Base-by-base conservation (phyloP, 192 early-diverging fungal genomes). In the Entomortierella beljakovae region DNA sequence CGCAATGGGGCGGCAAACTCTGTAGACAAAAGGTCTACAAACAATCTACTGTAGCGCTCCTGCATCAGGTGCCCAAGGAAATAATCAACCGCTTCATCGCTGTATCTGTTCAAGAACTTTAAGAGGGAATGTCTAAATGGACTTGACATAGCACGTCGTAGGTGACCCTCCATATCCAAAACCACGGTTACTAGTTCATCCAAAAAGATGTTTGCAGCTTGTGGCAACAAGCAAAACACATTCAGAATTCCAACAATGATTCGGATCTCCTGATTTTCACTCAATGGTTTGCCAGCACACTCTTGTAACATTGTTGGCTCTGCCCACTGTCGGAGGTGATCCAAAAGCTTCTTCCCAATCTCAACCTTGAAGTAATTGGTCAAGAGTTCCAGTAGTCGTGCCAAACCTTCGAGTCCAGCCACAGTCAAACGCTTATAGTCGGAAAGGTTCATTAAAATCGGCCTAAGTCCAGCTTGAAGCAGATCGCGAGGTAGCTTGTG, bases 351-450 rank as follows among this genome's bases (percentile, higher is more conserved):
- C 62, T 93, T 94, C n/a, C 98, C 97, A 40, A 99, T 97, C 71
- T 99, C 97, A 13, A 95, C 94, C 72, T 98, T 99, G 84, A 99
- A 99, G 80, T 98, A 99, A 80, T 94, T 98, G 26, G 94, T 96
- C 62, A 99, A 75, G 0, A 99, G 86, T 77, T 97, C 93, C 16
- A 99, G 80, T 49, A 99, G 82, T 4, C 97, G 92, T 5, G 96
- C 97, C 35, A 99, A 82, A 1, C 97, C 97, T 53, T 99, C 98
- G 18, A 99, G 80, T 32, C 94, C 95, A 28, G 92, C 87, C 15
- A 99, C 97, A 8, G 94, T 97, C 58, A 99, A 81, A 23, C 92
- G 89, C 71, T 95, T 98, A 88, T 95, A 92, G 62, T 99, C 96
- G 0, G 97, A 94, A 7, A 99, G 87, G 55, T 96, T 99, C 29